phyloP scores from a whole-genome alignment of 345 rosid species.

The Syzygium aqueum region DNA sequence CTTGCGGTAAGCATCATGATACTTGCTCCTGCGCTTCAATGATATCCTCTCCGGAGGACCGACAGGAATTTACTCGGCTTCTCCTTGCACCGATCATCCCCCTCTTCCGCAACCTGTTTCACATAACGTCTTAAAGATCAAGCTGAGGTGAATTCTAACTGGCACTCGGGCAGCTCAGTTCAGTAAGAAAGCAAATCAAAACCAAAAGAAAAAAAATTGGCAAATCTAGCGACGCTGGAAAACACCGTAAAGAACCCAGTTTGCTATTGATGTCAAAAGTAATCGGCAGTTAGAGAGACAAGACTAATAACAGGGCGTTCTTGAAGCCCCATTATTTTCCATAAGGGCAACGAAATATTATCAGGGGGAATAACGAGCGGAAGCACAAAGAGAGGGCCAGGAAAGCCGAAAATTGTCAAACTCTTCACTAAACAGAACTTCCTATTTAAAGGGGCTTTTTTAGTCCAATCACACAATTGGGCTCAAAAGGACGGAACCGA shows the following conservation, averaged over 20 bases:
- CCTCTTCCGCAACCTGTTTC: constrained; percentile 55
- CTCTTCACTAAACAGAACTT: not conserved
- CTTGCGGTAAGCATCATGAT: not conserved
- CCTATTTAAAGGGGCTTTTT: not conserved
- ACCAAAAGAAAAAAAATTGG: not conserved
- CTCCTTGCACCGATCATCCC: constrained; percentile 61
- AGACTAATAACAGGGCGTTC: not conserved
- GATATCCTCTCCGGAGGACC: constrained; percentile 69
- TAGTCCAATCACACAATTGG: not conserved
- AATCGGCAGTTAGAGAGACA: not conserved
- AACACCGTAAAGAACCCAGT: not conserved
- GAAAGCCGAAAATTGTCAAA: not conserved
- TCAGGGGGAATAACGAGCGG: not conserved
- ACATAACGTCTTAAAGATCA: not conserved
- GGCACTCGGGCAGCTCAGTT: not conserved
- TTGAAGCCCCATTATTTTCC: not conserved
- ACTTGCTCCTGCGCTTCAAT: constrained; percentile 2
- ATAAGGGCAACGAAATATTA: not conserved
- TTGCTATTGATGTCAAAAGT: not conserved
- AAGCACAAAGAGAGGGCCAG: not conserved
- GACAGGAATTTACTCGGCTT: constrained; percentile 73
- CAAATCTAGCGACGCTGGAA: not conserved
- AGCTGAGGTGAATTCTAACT: not conserved
- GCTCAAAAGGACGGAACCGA: not conserved
- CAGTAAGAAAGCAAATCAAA: not conserved